Evolutionary conservation across 257 asterid species (phyloP).

Genomic region (Asclepias syriaca): DNA sequence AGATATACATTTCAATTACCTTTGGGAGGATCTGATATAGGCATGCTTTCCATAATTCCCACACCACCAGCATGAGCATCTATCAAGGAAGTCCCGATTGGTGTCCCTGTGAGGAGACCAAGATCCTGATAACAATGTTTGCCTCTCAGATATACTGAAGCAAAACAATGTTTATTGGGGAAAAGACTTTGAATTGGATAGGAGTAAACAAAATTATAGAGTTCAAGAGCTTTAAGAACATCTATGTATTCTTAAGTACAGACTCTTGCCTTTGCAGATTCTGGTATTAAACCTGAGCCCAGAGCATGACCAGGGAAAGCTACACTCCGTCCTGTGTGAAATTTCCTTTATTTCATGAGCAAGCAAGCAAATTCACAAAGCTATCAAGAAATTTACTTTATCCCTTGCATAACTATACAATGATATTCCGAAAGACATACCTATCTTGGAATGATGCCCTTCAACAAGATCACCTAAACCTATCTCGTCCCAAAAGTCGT

Average conservation of each 20-base stretch:
- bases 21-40: slow-evolving; percentile 34
- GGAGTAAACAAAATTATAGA: slow-evolving; percentile 13
- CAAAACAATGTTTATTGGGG: slow-evolving; percentile 8
- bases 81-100: slow-evolving; percentile 90
- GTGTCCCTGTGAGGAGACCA: slow-evolving; percentile 78
- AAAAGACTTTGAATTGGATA: not conserved
- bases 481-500: slow-evolving; percentile 92
- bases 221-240: slow-evolving; percentile 18
- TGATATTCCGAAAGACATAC: slow-evolving; percentile 33
- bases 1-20: slow-evolving; percentile 36
- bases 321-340: slow-evolving; percentile 77
- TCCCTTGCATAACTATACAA: not conserved
- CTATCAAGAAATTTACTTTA: not conserved
- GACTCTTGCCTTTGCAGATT: slow-evolving; percentile 86
- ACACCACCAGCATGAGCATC: slow-evolving; percentile 99
- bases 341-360: slow-evolving; percentile 8
- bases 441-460: slow-evolving; percentile 93
- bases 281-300: slow-evolving; percentile 83
- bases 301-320: slow-evolving; percentile 98
- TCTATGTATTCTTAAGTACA: slow-evolving; percentile 14
- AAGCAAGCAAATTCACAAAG: not conserved
- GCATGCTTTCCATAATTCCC: slow-evolving; percentile 90
- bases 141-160: slow-evolving; percentile 19
- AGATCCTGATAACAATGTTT: slow-evolving; percentile 55
- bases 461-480: slow-evolving; percentile 94